Base-by-base conservation (phyloP, 345 rosid genomes). In the Populus simonii region DNA sequence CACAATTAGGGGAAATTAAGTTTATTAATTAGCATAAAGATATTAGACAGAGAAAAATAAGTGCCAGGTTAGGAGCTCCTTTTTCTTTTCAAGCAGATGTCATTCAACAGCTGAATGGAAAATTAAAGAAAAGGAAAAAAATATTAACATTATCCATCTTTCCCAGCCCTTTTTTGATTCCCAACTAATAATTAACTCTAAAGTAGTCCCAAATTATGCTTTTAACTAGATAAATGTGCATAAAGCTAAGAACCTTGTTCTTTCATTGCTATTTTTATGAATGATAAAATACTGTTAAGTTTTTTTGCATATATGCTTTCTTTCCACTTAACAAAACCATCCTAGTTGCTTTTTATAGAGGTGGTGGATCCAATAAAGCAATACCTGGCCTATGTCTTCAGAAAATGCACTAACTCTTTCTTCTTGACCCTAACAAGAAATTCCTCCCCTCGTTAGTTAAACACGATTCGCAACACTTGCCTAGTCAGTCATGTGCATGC, bases 1-100 rank as follows among this genome's bases (percentile, higher is more conserved):
- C 73, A 18, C 31, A 71, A 69, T 31, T 53, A 77, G 47, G 81
- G 77, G 81, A 80, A 68, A 66, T 7, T 53, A n/a, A 23, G 22
- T 22, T 18, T 12, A 71, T 70, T 22, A 11, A 45, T 27, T 8
- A 51, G 36, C 27, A 74, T 74, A 49, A 33, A n/a, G 53, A 66
- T 22, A 7, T 13, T n/a, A 47, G 13, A 73, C 20, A 59, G 38
- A 15, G 53, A 27, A 31, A 65, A 74, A 49, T 69, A 33, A 59
- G 15, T 72, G 81, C 83, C 80, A 79, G 81, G 80, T 81, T 73
- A 72, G 74, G 82, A 71, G 71, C 84, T 75, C 70, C 85, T 77
- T 86, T 68, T 84, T 82, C 81, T 82, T 84, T 88, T 81, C 77
- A 77, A 71, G 82, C 83, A 69, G 82, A 74, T 81, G 74, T 77